phyloP scores from a whole-genome alignment of 2,329 filamentous ascomycete species.

The Coniochaeta sp. region DNA sequence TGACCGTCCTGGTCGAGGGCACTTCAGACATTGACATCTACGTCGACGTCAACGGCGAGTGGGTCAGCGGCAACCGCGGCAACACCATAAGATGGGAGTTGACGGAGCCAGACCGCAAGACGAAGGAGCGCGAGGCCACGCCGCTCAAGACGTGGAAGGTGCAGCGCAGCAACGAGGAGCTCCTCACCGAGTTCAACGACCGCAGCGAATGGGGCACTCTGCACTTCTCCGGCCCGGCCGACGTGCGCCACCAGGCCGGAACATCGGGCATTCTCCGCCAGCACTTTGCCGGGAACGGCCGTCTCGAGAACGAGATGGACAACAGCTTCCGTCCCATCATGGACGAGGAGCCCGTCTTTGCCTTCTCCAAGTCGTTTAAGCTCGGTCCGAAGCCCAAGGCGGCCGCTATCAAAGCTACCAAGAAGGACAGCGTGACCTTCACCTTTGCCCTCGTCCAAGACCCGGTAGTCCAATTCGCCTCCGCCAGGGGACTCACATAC shows the following conservation, averaged over 20 bases:
- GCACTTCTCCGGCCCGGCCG: constrained; percentile 65
- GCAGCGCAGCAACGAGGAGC: constrained; percentile 50
- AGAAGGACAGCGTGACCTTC: constrained; percentile 57
- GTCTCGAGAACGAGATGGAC: constrained; percentile 61
- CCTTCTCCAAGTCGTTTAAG: constrained; percentile 62
- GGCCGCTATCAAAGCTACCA: constrained; percentile 16
- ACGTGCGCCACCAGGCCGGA: constrained; percentile 64
- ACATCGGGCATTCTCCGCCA: constrained; percentile 59
- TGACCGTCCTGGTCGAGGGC: constrained; percentile 65
- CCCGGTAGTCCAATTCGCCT: constrained; percentile 72
- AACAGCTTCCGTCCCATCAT: constrained; percentile 61
- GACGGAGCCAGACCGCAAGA: constrained; percentile 31
- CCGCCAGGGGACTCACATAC: constrained; percentile 64
- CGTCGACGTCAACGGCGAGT: constrained; percentile 66
- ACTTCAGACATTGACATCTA: constrained; percentile 58
- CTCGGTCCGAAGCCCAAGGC: constrained; percentile 25
- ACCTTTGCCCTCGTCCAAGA: constrained; percentile 73
- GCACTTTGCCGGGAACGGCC: constrained; percentile 61
- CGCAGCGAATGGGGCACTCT: constrained; percentile 79
- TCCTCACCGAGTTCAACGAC: constrained; percentile 69
- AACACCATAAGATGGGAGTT: constrained; percentile 67
- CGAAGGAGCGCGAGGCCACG: constrained; percentile 25
- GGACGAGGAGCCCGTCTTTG: constrained; percentile 76
- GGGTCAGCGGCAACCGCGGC: constrained; percentile 70
- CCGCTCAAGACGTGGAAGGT: constrained; percentile 61